These are phyloP conservation scores for Arthroderma uncinatum DNA, from an alignment of 2,329 filamentous ascomycete genomes.

Conservation along the genomic window DNA sequence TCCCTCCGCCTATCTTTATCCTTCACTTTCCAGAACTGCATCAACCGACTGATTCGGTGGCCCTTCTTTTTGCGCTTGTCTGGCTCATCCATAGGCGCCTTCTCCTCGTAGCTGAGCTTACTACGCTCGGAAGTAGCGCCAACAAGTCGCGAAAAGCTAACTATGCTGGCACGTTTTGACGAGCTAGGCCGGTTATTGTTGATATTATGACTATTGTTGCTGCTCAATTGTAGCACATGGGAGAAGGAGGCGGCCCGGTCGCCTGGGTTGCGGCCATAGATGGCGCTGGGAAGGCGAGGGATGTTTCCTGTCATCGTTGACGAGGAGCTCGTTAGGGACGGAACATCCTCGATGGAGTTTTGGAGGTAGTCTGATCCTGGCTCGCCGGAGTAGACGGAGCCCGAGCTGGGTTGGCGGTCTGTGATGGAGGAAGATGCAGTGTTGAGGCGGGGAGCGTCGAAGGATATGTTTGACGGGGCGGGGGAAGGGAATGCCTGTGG, in stretches of 20 bases:
- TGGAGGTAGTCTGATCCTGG: conserved; percentile 30
- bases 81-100: conserved; percentile 30
- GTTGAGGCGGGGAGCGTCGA: conserved; percentile 33
- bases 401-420: conserved; percentile 30
- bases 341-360: conserved; percentile 39
- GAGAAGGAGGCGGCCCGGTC: conserved; percentile 38
- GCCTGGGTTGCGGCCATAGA: conserved; percentile 32
- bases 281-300: conserved; percentile 31
- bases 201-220: conserved; percentile 27
- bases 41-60: conserved; percentile 37
- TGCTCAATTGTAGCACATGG: conserved; percentile 29
- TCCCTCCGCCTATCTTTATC: conserved; percentile 31
- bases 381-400: conserved; percentile 23
- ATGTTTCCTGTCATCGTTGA: conserved; percentile 37
- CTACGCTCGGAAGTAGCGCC: conserved; percentile 35
- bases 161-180: conserved; percentile 38
- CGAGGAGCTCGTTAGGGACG: conserved; percentile 40
- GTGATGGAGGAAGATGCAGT: conserved; percentile 32
- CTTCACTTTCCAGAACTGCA: conserved; percentile 41
- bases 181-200: conserved; percentile 30
- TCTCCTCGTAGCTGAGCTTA: conserved; percentile 37
- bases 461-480: conserved; percentile 31
- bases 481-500: conserved; percentile 38
- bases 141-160: conserved; percentile 39
- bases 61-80: conserved; percentile 36